These are phyloP conservation scores for Lotmaria passim DNA, from an alignment of 208 protist species.

Conservation along the genomic window DNA sequence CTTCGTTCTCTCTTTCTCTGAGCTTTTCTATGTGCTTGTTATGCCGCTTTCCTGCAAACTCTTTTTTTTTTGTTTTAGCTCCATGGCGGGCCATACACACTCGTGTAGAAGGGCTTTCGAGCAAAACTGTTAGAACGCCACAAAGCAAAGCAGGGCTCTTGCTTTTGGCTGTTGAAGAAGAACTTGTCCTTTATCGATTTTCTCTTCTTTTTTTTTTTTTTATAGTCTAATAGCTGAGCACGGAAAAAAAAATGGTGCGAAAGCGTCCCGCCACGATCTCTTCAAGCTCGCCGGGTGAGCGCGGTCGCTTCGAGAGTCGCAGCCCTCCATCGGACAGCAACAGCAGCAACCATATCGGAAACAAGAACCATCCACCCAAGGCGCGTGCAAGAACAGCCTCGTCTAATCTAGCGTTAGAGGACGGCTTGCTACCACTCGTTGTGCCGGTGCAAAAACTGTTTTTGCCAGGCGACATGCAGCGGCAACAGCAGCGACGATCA, in stretches of 20 bases:
- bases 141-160: too few relatives aligned
- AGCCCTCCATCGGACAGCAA: neutral
- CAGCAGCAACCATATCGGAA: neutral
- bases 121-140: too few relatives aligned
- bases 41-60: too few relatives aligned
- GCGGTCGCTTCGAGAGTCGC: neutral
- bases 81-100: too few relatives aligned
- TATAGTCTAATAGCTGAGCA: neutral
- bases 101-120: too few relatives aligned
- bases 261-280: slow-evolving; percentile 13
- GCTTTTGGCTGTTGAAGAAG: too few relatives aligned
- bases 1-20: too few relatives aligned
- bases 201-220: neutral
- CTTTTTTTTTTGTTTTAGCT: too few relatives aligned
- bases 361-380: neutral
- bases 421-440: neutral
- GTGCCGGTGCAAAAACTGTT: neutral
- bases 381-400: slow-evolving; percentile 3
- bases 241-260: neutral
- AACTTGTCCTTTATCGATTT: neutral
- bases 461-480: neutral
- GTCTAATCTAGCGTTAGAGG: neutral
- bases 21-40: too few relatives aligned
- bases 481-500: neutral
- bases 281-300: neutral